phyloP scores from a whole-genome alignment of 495 filamentous ascomycete genomes.

The Penicillium alfredii region DNA sequence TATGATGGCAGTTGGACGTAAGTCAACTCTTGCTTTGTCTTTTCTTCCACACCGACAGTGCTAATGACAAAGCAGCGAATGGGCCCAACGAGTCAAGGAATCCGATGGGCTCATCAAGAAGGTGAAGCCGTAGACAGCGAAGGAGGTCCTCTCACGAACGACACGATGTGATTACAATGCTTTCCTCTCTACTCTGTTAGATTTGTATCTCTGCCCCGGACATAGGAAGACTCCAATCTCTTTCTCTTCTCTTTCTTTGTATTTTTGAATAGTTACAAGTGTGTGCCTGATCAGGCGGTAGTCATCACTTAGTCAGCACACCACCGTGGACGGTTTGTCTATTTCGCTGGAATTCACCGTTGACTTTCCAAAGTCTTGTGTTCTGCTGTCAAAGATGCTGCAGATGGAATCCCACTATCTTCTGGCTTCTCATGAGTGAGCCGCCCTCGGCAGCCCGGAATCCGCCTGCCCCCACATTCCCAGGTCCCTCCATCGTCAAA shows the following conservation, averaged over 20 bases:
- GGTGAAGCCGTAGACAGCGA: slow-evolving; percentile 18
- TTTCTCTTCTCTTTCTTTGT: neutral
- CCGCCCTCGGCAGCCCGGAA: slow-evolving; percentile 3
- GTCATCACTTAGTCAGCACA: no score
- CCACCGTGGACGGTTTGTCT: no score
- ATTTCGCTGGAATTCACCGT: no score
- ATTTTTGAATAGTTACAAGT: no score
- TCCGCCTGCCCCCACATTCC: slow-evolving; percentile 34
- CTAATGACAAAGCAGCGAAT: slow-evolving; percentile 52
- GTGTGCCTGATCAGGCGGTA: no score
- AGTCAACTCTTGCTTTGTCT: slow-evolving; percentile 36
- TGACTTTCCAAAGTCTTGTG: no score
- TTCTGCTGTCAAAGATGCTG: slow-evolving; percentile 37
- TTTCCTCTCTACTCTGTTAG: no score
- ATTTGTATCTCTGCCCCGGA: no score
- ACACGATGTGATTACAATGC: slow-evolving; percentile 16
- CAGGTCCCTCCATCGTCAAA: slow-evolving; percentile 29
- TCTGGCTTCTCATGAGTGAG: slow-evolving; percentile 33
- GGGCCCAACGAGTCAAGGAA: slow-evolving; percentile 64
- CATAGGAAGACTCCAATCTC: no score
- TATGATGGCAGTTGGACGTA: slow-evolving; percentile 99
- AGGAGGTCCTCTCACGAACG: slow-evolving; percentile 6
- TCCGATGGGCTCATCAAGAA: slow-evolving; percentile 57
- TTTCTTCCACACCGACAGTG: slow-evolving; percentile 13
- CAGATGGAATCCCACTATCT: slow-evolving; percentile 26